Evolutionary conservation across 768 basidiomycete species (phyloP).

Genomic region (Lentinus brumalis): DNA sequence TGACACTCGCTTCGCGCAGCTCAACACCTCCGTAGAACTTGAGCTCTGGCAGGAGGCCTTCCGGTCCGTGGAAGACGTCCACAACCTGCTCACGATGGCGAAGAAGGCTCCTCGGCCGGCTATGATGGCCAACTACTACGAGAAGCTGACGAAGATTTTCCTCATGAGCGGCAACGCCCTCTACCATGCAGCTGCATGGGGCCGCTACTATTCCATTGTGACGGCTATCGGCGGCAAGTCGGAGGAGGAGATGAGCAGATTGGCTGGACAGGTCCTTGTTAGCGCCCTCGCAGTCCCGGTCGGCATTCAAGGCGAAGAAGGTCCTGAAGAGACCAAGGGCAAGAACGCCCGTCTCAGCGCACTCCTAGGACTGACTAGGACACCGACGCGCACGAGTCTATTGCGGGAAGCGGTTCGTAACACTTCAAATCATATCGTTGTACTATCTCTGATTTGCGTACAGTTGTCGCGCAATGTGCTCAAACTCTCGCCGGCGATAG

Average conservation of each 20-base stretch:
- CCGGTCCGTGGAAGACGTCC: conserved; percentile 97
- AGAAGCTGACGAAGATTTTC: conserved; percentile 96
- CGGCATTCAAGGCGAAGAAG: conserved; percentile 53
- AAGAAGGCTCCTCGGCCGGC: conserved; percentile 90
- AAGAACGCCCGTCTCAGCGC: conserved; percentile 81
- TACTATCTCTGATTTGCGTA: background rate
- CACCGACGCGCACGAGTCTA: conserved; percentile 85
- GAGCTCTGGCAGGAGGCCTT: conserved; percentile 99
- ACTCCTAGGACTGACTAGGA: conserved; percentile 78
- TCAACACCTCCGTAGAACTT: conserved; percentile 95
- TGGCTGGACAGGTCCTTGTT: conserved; percentile 91
- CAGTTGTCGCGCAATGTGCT: conserved; percentile 84
- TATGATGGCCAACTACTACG: conserved; percentile 99
- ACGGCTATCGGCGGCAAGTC: conserved; percentile 72
- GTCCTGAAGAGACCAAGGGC: conserved; percentile 54
- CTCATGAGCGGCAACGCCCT: conserved; percentile 92
- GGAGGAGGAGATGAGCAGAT: conserved; percentile 75
- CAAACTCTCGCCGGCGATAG: conserved; percentile 68
- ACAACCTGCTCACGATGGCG: conserved; percentile 90
- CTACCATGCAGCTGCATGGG: conserved; percentile 97
- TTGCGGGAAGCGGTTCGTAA: conserved; percentile 76
- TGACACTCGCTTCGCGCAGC: conserved; percentile 95
- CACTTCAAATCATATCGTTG: background rate
- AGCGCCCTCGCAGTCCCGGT: conserved; percentile 94
- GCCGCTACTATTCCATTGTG: conserved; percentile 75